A percentile compares a stretch with the other conserved stretches of the same genome.
Conservation (phyloP, 805 yeast species). For the Wickerhamiella vanderwaltii region DNA sequence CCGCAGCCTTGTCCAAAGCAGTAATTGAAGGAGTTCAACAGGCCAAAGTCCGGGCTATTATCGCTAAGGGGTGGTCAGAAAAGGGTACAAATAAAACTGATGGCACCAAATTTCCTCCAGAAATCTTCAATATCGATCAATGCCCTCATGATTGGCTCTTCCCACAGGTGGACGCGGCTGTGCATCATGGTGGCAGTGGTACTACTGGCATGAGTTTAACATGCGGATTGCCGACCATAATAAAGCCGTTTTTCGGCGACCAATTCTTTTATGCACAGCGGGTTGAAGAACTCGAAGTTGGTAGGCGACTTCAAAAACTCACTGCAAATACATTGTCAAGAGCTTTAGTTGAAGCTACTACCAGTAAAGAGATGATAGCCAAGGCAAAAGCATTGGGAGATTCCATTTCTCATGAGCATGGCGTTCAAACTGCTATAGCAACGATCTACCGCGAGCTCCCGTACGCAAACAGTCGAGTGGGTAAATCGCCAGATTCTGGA, state of each 20-base stretch:
- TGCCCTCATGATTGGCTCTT: conserved; percentile 94
- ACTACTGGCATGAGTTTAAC: conserved; percentile 86
- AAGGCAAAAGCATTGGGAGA: conserved; percentile 55
- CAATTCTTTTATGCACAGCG: conserved; percentile 85
- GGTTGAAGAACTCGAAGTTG: conserved; percentile 82
- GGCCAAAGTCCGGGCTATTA: conserved; percentile 74
- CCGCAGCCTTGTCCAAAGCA: conserved; percentile 63
- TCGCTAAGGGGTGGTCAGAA: conserved; percentile 94
- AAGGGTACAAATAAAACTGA: conserved; percentile 34
- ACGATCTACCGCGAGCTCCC: conserved; percentile 68
- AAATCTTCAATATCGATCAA: conserved; percentile 55
- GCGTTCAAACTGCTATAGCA: conserved; percentile 65
- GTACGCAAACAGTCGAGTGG: conserved; percentile 37
- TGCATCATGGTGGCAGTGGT: conserved; percentile 96
- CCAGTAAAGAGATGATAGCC: conserved; percentile 51
- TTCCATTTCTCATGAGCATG: conserved; percentile 59
- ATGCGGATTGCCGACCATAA: conserved; percentile 77
- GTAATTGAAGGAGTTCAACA: conserved; percentile 65
- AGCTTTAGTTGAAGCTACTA: conserved; percentile 58
- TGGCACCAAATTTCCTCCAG: conserved; percentile 38
- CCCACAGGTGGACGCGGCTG: conserved; percentile 81
- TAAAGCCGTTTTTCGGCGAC: conserved; percentile 94
- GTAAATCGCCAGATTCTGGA: neutral
- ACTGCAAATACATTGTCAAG: conserved; percentile 49
- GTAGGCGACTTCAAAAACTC: conserved; percentile 56